Conservation (phyloP, 2,329 filamentous ascomycete genomes). For the Pleomassaria siparia region DNA sequence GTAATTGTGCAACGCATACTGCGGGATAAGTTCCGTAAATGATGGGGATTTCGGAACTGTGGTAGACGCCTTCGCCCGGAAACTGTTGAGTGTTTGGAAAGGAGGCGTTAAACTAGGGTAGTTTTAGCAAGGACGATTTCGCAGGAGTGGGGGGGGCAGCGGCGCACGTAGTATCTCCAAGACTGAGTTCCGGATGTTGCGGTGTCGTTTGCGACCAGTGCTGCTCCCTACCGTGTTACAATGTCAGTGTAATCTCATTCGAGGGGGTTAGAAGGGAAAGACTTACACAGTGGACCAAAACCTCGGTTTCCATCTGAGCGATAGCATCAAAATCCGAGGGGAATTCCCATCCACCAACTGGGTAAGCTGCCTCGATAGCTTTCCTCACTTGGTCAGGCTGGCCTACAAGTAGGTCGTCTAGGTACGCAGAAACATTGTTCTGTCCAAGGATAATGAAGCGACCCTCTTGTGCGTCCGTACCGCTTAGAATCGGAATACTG, state of each 20-base stretch:
- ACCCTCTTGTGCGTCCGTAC: conserved; percentile 31
- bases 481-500: conserved; percentile 26
- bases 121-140: too few species aligned
- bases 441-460: conserved; percentile 23
- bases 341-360: conserved; percentile 14
- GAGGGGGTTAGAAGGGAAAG: background rate
- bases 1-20: too few species aligned
- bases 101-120: conserved; percentile 28
- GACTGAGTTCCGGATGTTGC: background rate
- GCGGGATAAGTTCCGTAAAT: conserved; percentile 6
- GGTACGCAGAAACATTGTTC: conserved; percentile 19
- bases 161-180: background rate
- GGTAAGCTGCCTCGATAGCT: conserved; percentile 21
- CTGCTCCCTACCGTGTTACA: background rate
- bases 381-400: background rate
- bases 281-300: conserved; percentile 12
- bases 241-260: background rate
- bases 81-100: conserved; percentile 26
- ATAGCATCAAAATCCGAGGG: background rate
- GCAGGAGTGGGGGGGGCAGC: background rate
- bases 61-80: conserved; percentile 10
- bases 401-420: background rate
- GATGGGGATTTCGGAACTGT: conserved; percentile 11
- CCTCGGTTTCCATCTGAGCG: conserved; percentile 11
- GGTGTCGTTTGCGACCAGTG: background rate